Base-by-base conservation (phyloP, 345 rosid species). In the Noccaea caerulescens region DNA sequence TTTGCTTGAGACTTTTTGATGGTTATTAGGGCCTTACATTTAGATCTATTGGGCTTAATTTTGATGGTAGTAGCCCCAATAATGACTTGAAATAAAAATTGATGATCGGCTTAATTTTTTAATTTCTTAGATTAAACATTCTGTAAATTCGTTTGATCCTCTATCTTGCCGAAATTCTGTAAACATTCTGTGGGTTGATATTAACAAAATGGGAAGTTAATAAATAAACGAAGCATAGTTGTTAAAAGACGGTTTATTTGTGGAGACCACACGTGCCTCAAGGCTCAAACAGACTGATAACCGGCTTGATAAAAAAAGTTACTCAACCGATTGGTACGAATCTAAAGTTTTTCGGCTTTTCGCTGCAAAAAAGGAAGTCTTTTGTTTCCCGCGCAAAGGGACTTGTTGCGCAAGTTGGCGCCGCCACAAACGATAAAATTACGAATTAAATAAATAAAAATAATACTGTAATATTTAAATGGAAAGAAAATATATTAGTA, bases 331-430 rank as follows among this genome's bases (percentile, higher is more conserved):
- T 52, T 23, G 63, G 63, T 64, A 37, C 58, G 34, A 58, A 27
- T 3, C 9, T 43, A n/a, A 59, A 67, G 34, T 16, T 18, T 56
- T 6, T 65, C 13, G 33, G 44, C 50, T 37, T 64, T 63, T 30
- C 36, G 74, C 49, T 63, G 14, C 41, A 64, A 72, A 63, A 72
- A 72, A 34, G 57, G 16, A 10, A 64, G 0, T 32, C 61, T 45
- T 36, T 45, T 70, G 2, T 41, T 58, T 67, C 71, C 79, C 79
- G 79, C 79, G 39, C 37, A 76, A 63, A 76, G 49, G 59, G 71
- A 70, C 79, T 76, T 76, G 79, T 49, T 6, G 34, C 55, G 61
- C 75, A 69, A 76, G 75, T 69, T 76, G 67, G 60, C 79, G 75
- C 79, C 67, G 71, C 45, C 69, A 69, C 42, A 38, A 66, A 59